These are phyloP conservation scores for Sporobolomyces roseus DNA, from an alignment of 768 basidiomycete species.

Conservation along the genomic window DNA sequence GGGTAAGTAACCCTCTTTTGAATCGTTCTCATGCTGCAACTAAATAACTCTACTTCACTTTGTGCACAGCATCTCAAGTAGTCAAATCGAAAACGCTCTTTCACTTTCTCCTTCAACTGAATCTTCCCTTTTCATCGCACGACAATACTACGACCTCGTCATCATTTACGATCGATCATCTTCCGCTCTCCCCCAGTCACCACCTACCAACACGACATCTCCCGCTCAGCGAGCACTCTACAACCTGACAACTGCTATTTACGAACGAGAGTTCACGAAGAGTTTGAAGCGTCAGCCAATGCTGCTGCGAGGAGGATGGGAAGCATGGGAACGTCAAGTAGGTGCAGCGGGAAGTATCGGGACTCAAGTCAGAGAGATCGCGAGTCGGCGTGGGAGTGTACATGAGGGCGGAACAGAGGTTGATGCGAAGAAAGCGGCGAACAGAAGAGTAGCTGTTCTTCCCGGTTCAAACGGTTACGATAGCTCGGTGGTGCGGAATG, in stretches of 20 bases:
- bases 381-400: neutral
- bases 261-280: constrained; percentile 63
- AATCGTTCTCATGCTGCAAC: neutral
- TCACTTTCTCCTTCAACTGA: constrained; percentile 67
- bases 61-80: constrained; percentile 59
- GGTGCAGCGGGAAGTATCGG: constrained; percentile 50
- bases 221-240: constrained; percentile 34
- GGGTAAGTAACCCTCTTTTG: constrained; percentile 56
- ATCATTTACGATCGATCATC: constrained; percentile 68
- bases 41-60: too few species aligned
- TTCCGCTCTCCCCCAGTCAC: constrained; percentile 57
- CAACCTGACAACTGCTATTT: constrained; percentile 63
- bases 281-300: constrained; percentile 69
- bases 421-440: constrained; percentile 26
- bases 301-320: constrained; percentile 76
- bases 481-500: neutral
- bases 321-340: constrained; percentile 67
- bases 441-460: constrained; percentile 20
- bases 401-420: neutral
- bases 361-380: constrained; percentile 33
- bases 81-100: constrained; percentile 69
- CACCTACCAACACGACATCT: constrained; percentile 53
- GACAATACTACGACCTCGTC: constrained; percentile 82
- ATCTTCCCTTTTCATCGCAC: constrained; percentile 68
- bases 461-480: neutral